Percentiles rank a stretch among this genome's conserved stretches.
These are phyloP conservation scores for Excoecaria agallocha DNA, from an alignment of 345 rosid genomes.

Conservation along the genomic window DNA sequence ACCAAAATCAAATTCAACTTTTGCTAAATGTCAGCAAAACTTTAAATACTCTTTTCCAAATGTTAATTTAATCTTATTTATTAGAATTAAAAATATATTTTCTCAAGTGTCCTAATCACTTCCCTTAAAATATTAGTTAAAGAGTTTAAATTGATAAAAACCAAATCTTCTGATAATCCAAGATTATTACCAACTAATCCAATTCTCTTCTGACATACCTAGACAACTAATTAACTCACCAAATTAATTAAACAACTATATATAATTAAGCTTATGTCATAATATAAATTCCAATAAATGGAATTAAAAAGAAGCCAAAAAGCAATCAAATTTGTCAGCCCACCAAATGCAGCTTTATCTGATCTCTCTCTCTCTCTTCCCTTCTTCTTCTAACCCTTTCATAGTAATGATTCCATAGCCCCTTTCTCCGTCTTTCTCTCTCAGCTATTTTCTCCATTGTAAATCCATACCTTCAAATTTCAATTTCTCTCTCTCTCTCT, in stretches of 20 bases:
- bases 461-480: background rate
- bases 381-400: slow-evolving; percentile 21
- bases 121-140: background rate
- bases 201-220: slow-evolving; percentile 18
- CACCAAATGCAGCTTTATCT: slow-evolving; percentile 33
- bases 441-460: background rate
- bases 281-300: slow-evolving; percentile 6
- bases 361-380: slow-evolving; percentile 20
- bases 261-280: background rate
- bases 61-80: background rate
- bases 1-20: slow-evolving; percentile 9
- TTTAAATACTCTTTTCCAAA: background rate
- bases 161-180: slow-evolving; percentile 10
- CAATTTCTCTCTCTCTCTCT: slow-evolving; percentile 2
- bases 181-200: slow-evolving; percentile 12
- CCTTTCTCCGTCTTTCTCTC: background rate
- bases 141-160: background rate
- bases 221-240: background rate
- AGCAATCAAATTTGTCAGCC: slow-evolving; percentile 29
- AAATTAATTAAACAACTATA: background rate
- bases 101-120: slow-evolving; percentile 4
- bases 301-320: slow-evolving; percentile 10
- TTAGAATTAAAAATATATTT: too few relatives aligned
- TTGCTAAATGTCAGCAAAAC: background rate
- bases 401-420: slow-evolving; percentile 39